Evolutionary conservation across 805 yeast species (phyloP).

Genomic region (Debaryomyces maramus): DNA sequence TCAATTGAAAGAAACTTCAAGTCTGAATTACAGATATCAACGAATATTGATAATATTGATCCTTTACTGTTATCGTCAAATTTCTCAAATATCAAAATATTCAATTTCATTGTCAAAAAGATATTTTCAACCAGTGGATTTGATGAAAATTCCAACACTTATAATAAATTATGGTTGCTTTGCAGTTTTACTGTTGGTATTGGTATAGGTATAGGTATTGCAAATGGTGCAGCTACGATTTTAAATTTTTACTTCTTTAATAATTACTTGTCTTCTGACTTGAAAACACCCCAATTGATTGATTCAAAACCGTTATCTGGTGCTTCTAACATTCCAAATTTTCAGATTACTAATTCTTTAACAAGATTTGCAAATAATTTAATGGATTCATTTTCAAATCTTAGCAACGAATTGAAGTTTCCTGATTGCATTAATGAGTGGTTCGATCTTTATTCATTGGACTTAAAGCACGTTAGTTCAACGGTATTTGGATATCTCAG

Average conservation of each 20-base stretch:
- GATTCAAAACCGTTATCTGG: not conserved
- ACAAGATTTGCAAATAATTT: conserved; percentile 7
- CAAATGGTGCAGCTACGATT: conserved; percentile 20
- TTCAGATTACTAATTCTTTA: not conserved
- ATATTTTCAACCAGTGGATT: conserved; percentile 6
- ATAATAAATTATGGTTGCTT: conserved; percentile 21
- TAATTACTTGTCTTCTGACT: conserved; percentile 2
- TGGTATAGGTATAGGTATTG: conserved; percentile 34
- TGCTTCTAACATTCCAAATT: not conserved
- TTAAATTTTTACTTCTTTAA: not conserved
- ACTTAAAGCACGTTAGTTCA: conserved; percentile 9
- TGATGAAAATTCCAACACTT: not conserved
- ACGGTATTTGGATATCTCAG: conserved; percentile 18
- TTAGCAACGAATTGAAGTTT: conserved; percentile 5
- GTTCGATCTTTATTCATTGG: not conserved
- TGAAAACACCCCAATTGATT: not conserved
- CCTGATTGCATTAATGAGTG: not conserved
- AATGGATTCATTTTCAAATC: conserved; percentile 5
- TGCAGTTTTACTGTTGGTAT: conserved; percentile 39
- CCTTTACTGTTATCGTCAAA: conserved; percentile 31
- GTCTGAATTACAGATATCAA: conserved; percentile 27
- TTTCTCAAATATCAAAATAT: conserved; percentile 18
- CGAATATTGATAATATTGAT: conserved; percentile 20
- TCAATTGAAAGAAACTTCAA: conserved; percentile 27
- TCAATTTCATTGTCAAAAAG: conserved; percentile 15